These are phyloP conservation scores for Pseudopyrenochaeta lycopersici DNA, from an alignment of 2,329 filamentous ascomycete species.

Conservation along the genomic window DNA sequence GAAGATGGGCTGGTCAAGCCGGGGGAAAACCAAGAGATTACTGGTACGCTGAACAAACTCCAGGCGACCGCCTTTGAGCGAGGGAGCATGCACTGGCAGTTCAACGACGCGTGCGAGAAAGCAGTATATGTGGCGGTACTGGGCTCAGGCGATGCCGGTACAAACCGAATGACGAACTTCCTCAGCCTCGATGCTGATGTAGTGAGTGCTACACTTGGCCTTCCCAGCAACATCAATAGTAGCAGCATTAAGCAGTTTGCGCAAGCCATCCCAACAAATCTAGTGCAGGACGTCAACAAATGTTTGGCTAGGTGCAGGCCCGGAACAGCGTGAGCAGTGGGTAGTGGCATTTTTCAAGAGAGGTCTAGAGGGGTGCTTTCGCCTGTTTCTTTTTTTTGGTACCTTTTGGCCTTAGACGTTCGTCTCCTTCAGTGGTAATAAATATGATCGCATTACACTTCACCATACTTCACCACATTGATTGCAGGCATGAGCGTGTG, in stretches of 20 bases:
- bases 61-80: slow-evolving; percentile 58
- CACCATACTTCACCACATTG: too few relatives aligned
- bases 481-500: too few relatives aligned
- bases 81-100: slow-evolving; percentile 59
- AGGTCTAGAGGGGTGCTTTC: too few relatives aligned
- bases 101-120: slow-evolving; percentile 56
- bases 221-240: slow-evolving; percentile 44
- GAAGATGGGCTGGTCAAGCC: slow-evolving; percentile 54
- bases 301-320: slow-evolving; percentile 61
- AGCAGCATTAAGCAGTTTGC: slow-evolving; percentile 49
- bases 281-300: slow-evolving; percentile 62
- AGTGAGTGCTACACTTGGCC: slow-evolving; percentile 50
- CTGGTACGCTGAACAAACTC: slow-evolving; percentile 50
- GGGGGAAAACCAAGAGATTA: slow-evolving; percentile 49
- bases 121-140: slow-evolving; percentile 56
- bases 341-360: too few relatives aligned
- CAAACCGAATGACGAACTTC: slow-evolving; percentile 54
- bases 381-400: too few relatives aligned
- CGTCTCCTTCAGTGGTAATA: too few relatives aligned
- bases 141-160: slow-evolving; percentile 56
- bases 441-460: too few relatives aligned
- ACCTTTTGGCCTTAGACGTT: too few relatives aligned
- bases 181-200: slow-evolving; percentile 50
- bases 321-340: too few relatives aligned
- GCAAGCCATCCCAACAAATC: slow-evolving; percentile 54